Evolutionary conservation across 768 basidiomycete species (phyloP).

Genomic region (Xanthoconium purpureum): DNA sequence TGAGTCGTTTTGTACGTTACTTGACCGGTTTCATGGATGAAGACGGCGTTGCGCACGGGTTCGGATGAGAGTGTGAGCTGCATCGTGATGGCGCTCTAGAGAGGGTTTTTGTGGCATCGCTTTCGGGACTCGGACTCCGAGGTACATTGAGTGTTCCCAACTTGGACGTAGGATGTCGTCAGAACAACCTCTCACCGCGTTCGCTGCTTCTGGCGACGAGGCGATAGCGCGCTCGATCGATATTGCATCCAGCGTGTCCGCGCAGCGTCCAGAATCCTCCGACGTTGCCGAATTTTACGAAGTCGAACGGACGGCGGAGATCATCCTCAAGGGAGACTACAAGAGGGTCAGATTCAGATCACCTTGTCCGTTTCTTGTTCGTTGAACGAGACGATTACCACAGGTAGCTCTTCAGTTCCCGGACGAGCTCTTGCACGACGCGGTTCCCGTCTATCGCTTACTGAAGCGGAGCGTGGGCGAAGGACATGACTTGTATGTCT

Average conservation of each 20-base stretch:
- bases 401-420: constrained; percentile 94
- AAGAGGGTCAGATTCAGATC: constrained; percentile 53
- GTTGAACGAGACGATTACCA: neutral
- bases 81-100: constrained; percentile 7
- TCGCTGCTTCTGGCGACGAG: constrained; percentile 61
- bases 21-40: constrained; percentile 26
- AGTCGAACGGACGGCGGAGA: constrained; percentile 59
- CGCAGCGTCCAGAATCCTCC: constrained; percentile 24
- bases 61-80: constrained; percentile 23
- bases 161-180: constrained; percentile 11
- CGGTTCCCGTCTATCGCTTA: constrained; percentile 74
- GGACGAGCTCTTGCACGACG: constrained; percentile 84
- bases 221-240: constrained; percentile 57
- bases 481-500: constrained; percentile 69
- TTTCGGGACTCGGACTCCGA: neutral
- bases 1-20: constrained; percentile 31
- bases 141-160: no score
- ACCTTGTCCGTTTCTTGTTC: neutral
- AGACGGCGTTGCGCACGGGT: constrained; percentile 22
- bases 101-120: neutral
- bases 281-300: constrained; percentile 72
- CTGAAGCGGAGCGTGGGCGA: constrained; percentile 52
- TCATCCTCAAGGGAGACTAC: constrained; percentile 61
- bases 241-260: constrained; percentile 39
- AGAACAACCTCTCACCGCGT: constrained; percentile 28